Percentiles rank a stretch among this genome's conserved stretches.
These are phyloP conservation scores for Paracorniculantispora psalliotae DNA, from an alignment of 2,329 filamentous ascomycete species.

Conservation along the genomic window DNA sequence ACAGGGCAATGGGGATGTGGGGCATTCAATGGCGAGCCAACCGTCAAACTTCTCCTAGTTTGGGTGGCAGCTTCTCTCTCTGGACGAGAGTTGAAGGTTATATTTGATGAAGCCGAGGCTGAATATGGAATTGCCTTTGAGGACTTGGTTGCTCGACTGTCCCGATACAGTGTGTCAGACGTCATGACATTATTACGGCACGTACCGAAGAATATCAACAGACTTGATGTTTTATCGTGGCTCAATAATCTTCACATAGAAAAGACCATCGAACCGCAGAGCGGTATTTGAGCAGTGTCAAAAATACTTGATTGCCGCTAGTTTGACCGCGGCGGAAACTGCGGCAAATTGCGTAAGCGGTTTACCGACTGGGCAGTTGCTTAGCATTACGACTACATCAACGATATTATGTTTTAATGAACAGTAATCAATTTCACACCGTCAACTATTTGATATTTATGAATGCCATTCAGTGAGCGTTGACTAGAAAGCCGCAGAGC, in stretches of 20 bases:
- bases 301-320: too few species aligned
- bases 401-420: too few species aligned
- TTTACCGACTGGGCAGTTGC: too few species aligned
- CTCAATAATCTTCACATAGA: neutral
- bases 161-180: neutral
- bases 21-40: slow-evolving; percentile 30
- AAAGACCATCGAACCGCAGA: neutral
- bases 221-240: neutral
- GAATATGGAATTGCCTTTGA: neutral
- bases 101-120: slow-evolving; percentile 16
- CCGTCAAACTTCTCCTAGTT: slow-evolving; percentile 26
- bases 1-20: slow-evolving; percentile 32
- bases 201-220: neutral
- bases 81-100: slow-evolving; percentile 17
- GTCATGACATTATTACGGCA: neutral
- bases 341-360: too few species aligned
- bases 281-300: too few species aligned
- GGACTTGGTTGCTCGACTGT: slow-evolving; percentile 18
- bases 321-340: too few species aligned
- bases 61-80: slow-evolving; percentile 29
- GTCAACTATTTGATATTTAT: too few species aligned
- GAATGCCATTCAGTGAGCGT: too few species aligned
- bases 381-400: too few species aligned
- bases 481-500: too few species aligned
- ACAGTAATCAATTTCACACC: too few species aligned